phyloP scores from a whole-genome alignment of 2,329 filamentous ascomycete species.

The Colletotrichum zoysiae region DNA sequence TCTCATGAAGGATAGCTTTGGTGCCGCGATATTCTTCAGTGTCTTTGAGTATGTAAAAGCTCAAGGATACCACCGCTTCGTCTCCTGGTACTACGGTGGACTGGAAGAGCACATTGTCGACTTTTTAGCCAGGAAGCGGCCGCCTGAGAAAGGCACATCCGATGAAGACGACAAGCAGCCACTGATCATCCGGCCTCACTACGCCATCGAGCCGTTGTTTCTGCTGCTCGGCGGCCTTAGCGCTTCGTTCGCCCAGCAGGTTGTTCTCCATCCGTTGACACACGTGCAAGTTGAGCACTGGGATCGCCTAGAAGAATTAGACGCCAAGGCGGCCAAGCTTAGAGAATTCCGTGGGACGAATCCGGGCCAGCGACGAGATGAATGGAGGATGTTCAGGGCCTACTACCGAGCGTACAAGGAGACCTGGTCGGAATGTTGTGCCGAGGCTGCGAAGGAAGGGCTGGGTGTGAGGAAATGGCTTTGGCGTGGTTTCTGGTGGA shows the following conservation, averaged over 20 bases:
- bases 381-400: constrained; percentile 68
- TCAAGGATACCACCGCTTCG: constrained; percentile 78
- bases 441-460: constrained; percentile 68
- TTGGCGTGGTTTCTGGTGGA: constrained; percentile 79
- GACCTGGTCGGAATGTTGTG: constrained; percentile 71
- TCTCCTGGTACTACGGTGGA: constrained; percentile 77
- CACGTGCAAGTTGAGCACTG: constrained; percentile 81
- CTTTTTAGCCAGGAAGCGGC: constrained; percentile 61
- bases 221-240: constrained; percentile 76
- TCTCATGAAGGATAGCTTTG: constrained; percentile 76
- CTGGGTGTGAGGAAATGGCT: constrained; percentile 72
- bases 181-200: constrained; percentile 77
- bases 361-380: constrained; percentile 50
- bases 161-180: constrained; percentile 52
- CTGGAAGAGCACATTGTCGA: constrained; percentile 65
- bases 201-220: constrained; percentile 80
- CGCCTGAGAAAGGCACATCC: constrained; percentile 43
- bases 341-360: constrained; percentile 50
- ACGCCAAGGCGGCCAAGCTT: constrained; percentile 67
- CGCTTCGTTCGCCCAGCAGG: constrained; percentile 76
- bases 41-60: constrained; percentile 83
- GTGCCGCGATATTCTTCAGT: constrained; percentile 79
- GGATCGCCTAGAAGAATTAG: constrained; percentile 78
- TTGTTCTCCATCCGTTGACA: constrained; percentile 77
- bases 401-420: constrained; percentile 80